Base-by-base conservation (phyloP, 2,329 filamentous ascomycete species). In the Fonsecaea pugnacius region DNA sequence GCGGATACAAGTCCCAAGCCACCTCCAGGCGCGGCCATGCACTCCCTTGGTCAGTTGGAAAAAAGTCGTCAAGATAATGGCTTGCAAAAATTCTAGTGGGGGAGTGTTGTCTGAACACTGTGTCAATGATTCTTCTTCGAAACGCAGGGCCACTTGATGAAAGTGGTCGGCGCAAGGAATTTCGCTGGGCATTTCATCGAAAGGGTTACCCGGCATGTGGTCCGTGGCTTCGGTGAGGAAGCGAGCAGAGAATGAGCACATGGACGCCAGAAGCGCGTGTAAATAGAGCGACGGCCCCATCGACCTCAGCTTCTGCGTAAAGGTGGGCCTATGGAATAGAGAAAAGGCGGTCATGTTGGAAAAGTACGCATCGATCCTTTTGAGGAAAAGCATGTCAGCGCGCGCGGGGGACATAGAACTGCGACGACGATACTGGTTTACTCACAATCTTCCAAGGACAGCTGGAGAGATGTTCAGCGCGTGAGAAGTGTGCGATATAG, bases 41-140 rank as follows among this genome's bases (percentile, higher is more conserved):
- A 78, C 77, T 18, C 76, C 75, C 18, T 72, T 70, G 1, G 72
- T 75, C 10, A 79, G 71, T 46, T 75, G 74, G 58, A 73, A 75
- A 64, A 74, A 74, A 2, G 76, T 74, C 5, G 71, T 70, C 1
- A 78, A 58, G 35, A 78, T 73, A 33, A 73, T 58, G 1, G 77
- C 74, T 63, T 79, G 78, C 10, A 79, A 62, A 14, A 79, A 58
- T 58, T 72, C 74, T 21, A 78, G 67, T 1, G 74, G 72, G 3
- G 75, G 75, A 6, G 70, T 61, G 33, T 72, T 68, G 60, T 78
- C 76, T 8, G 65, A 70, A 60, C 73, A 77, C 30, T 73, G 71
- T n/a, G 63, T 67, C 6, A 77, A 60, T 0, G 72, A 71, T 55
- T 73, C 66, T 27, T 75, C 69, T 14, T 32, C 33, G 27, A 38